Evolutionary conservation across 192 early-diverging fungal genomes (phyloP).

Genomic region (Funneliformis geosporum): DNA sequence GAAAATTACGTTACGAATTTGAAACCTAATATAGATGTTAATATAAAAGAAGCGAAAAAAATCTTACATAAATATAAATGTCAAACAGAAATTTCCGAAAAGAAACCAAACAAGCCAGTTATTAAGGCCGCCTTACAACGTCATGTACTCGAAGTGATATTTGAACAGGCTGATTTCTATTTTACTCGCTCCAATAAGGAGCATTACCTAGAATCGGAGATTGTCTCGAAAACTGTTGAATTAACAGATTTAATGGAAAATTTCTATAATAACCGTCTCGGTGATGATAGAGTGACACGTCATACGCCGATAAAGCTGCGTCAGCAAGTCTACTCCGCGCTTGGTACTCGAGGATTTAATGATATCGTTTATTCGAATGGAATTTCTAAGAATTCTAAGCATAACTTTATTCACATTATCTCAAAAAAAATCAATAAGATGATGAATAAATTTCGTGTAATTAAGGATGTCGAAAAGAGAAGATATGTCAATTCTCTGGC

Average conservation of each 20-base stretch:
- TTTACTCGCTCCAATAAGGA: neutral
- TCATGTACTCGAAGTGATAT: neutral
- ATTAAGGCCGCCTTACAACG: neutral
- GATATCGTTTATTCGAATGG: neutral
- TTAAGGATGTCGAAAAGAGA: neutral
- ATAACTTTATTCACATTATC: neutral
- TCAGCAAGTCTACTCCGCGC: neutral
- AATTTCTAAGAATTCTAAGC: neutral
- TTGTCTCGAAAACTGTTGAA: neutral
- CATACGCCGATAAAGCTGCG: neutral
- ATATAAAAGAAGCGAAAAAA: neutral
- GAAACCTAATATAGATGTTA: neutral
- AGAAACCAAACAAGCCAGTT: neutral
- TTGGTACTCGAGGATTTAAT: neutral
- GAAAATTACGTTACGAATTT: neutral
- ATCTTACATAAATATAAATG: neutral
- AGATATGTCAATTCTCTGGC: neutral
- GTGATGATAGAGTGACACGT: neutral
- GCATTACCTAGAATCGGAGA: neutral
- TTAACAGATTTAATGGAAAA: neutral
- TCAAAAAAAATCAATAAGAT: neutral
- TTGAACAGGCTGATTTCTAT: neutral
- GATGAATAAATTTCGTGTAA: neutral
- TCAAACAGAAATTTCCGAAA: neutral
- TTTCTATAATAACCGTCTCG: neutral